Evolutionary conservation across 2,329 filamentous ascomycete species (phyloP).

Genomic region (Aspergillus proliferans): DNA sequence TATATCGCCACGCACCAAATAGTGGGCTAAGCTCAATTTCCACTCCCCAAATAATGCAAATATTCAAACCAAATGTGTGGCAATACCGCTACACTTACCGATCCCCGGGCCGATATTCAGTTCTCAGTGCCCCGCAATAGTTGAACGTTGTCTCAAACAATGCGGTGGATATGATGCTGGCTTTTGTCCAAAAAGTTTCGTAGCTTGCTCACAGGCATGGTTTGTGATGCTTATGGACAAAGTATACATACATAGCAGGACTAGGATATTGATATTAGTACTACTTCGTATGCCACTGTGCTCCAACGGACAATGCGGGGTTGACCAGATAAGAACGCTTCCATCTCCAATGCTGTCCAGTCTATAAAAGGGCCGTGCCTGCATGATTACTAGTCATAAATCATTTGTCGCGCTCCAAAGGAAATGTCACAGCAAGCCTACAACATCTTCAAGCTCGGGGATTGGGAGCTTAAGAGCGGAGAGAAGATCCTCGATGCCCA

Average conservation of each 20-base stretch:
- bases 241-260: too few species aligned
- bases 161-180: not conserved
- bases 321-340: not conserved
- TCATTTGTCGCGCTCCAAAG: too few species aligned
- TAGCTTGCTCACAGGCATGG: too few species aligned
- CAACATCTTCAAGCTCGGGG: slow-evolving; percentile 54
- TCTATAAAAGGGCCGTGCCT: too few species aligned
- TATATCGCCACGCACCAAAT: slow-evolving; percentile 6
- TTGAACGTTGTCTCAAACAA: too few species aligned
- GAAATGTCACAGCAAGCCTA: slow-evolving; percentile 28
- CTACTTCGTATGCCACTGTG: too few species aligned
- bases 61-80: slow-evolving; percentile 2
- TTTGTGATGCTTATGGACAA: too few species aligned
- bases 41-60: not conserved
- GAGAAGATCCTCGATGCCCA: slow-evolving; percentile 57
- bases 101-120: slow-evolving; percentile 12
- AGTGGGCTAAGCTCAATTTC: not conserved
- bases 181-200: not conserved
- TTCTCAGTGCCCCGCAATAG: not conserved
- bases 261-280: too few species aligned
- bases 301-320: too few species aligned
- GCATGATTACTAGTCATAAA: not conserved
- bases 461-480: slow-evolving; percentile 62
- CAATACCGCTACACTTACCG: slow-evolving; percentile 9
- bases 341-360: not conserved